Evolutionary conservation across 805 yeast species (phyloP).

Genomic region (Wickerhamomyces tratensis): DNA sequence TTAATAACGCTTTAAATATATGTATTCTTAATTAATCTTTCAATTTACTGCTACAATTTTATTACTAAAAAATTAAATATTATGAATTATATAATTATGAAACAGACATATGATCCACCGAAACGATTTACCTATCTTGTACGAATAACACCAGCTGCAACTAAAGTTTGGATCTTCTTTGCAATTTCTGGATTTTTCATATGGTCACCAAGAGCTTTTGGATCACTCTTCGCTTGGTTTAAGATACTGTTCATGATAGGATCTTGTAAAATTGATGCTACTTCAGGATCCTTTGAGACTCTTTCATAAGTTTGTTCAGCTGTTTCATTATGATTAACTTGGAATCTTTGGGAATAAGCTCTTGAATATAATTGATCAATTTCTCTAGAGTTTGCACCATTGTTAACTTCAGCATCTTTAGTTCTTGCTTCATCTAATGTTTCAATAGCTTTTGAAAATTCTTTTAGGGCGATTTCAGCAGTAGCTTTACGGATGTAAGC

Average conservation of each 20-base stretch:
- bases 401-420: slow-evolving; percentile 55
- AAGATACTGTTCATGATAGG: slow-evolving; percentile 95
- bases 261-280: slow-evolving; percentile 78
- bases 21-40: no score
- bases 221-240: slow-evolving; percentile 88
- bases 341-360: slow-evolving; percentile 75
- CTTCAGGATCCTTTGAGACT: slow-evolving; percentile 89
- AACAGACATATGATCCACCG: no score
- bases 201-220: slow-evolving; percentile 95
- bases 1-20: no score
- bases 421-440: slow-evolving; percentile 73
- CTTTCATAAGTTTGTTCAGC: slow-evolving; percentile 92
- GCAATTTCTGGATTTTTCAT: slow-evolving; percentile 93
- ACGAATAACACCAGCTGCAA: slow-evolving; percentile 95
- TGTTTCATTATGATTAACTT: slow-evolving; percentile 69
- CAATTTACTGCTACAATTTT: no score
- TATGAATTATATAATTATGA: no score
- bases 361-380: slow-evolving; percentile 74
- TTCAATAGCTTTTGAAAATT: slow-evolving; percentile 71
- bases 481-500: slow-evolving; percentile 96
- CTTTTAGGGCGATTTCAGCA: slow-evolving; percentile 86
- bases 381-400: slow-evolving; percentile 56
- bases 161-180: slow-evolving; percentile 77
- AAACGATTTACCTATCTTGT: slow-evolving; percentile 41
- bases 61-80: no score